Conservation (phyloP, 2,329 filamentous ascomycete genomes). For the Cladosporium halotolerans region DNA sequence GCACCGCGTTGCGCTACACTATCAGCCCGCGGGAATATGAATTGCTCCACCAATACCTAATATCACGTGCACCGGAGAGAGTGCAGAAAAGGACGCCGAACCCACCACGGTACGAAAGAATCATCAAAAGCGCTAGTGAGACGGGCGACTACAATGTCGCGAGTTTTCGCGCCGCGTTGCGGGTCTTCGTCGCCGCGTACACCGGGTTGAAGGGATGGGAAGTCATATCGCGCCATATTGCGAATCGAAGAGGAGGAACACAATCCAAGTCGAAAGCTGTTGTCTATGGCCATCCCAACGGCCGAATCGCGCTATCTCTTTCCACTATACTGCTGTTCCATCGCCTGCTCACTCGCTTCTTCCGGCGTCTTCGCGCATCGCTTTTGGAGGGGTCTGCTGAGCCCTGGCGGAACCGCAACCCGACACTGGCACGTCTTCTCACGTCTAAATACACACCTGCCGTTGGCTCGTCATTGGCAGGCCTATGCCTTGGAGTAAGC, state of each 20-base stretch:
- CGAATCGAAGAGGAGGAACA: constrained; percentile 20
- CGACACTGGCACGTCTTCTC: constrained; percentile 63
- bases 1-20: constrained; percentile 81
- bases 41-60: constrained; percentile 72
- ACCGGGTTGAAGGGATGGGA: constrained; percentile 44
- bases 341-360: constrained; percentile 83
- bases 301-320: constrained; percentile 74
- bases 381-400: constrained; percentile 70
- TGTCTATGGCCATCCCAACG: constrained; percentile 43
- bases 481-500: constrained; percentile 73
- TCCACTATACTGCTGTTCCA: constrained; percentile 84
- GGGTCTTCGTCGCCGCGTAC: constrained; percentile 39
- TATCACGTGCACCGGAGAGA: constrained; percentile 59
- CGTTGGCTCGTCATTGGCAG: constrained; percentile 82
- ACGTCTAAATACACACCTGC: constrained; percentile 82
- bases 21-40: constrained; percentile 80
- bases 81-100: constrained; percentile 49
- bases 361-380: constrained; percentile 69
- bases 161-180: constrained; percentile 40
- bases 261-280: background rate
- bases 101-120: constrained; percentile 47
- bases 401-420: constrained; percentile 78
- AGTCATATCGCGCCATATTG: constrained; percentile 32
- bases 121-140: constrained; percentile 29
- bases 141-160: constrained; percentile 41